These are phyloP conservation scores for Ganoderma boninense DNA, from an alignment of 1,284 basidiomycete species.

Conservation along the genomic window DNA sequence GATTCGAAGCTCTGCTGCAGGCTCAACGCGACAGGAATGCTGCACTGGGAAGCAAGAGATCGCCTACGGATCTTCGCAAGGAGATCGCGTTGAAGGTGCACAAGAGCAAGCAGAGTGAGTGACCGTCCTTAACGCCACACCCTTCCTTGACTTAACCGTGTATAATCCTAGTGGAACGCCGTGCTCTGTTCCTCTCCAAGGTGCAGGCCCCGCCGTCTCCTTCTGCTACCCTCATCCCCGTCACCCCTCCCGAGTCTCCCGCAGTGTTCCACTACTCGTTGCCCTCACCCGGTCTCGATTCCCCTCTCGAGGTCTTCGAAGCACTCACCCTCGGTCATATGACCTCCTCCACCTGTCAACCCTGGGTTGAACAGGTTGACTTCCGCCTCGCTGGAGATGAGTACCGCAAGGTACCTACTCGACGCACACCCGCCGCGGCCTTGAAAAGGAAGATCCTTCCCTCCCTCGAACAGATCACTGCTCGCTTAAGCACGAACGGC, in stretches of 20 bases:
- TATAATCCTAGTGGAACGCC: slow-evolving; percentile 66
- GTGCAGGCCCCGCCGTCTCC: slow-evolving; percentile 71
- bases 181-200: slow-evolving; percentile 78
- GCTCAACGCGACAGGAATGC: slow-evolving; percentile 63
- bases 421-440: slow-evolving; percentile 13
- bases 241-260: slow-evolving; percentile 75
- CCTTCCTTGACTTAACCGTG: slow-evolving; percentile 9
- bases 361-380: slow-evolving; percentile 75
- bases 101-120: slow-evolving; percentile 77
- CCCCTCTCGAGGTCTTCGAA: slow-evolving; percentile 69
- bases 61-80: slow-evolving; percentile 66
- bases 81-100: slow-evolving; percentile 78
- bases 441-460: slow-evolving; percentile 54
- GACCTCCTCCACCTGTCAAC: slow-evolving; percentile 43
- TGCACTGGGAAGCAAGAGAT: slow-evolving; percentile 53
- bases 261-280: slow-evolving; percentile 73
- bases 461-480: slow-evolving; percentile 79
- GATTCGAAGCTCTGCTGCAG: slow-evolving; percentile 69
- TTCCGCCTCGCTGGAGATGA: slow-evolving; percentile 54
- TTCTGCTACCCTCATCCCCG: slow-evolving; percentile 61
- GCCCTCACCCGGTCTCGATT: slow-evolving; percentile 71
- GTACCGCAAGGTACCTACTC: slow-evolving; percentile 29
- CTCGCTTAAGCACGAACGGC: slow-evolving; percentile 57
- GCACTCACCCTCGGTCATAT: slow-evolving; percentile 50
- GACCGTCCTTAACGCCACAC: slow-evolving; percentile 13